Evolutionary conservation across 805 yeast genomes (phyloP).

Genomic region (Novakomyces olei): DNA sequence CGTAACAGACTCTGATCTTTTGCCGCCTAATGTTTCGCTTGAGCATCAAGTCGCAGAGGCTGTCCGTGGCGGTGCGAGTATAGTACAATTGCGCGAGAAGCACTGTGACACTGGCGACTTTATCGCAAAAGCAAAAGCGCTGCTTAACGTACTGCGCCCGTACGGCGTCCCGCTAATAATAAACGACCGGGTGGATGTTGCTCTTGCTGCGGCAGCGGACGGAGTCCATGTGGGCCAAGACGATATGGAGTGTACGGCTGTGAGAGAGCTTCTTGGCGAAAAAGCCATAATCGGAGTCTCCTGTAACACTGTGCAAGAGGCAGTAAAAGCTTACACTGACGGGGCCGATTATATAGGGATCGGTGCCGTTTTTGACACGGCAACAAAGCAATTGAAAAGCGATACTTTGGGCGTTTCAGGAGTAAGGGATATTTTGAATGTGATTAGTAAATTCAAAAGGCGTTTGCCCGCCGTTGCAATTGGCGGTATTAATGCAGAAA

Average conservation of each 20-base stretch:
- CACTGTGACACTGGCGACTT: constrained; percentile 44
- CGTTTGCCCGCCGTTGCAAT: constrained; percentile 43
- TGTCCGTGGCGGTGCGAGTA: constrained; percentile 48
- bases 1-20: constrained; percentile 59
- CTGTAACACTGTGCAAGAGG: constrained; percentile 38
- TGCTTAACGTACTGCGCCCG: constrained; percentile 38
- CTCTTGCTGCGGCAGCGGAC: constrained; percentile 71
- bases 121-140: constrained; percentile 33
- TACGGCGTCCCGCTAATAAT: constrained; percentile 55
- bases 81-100: constrained; percentile 73
- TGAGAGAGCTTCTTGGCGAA: constrained; percentile 44
- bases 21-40: constrained; percentile 37
- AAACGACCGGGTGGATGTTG: constrained; percentile 74
- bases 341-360: constrained; percentile 66
- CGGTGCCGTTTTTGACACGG: constrained; percentile 56
- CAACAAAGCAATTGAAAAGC: constrained; percentile 40
- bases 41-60: constrained; percentile 38
- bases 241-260: constrained; percentile 39
- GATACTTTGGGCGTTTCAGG: constrained; percentile 41
- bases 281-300: constrained; percentile 63
- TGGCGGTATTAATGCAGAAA: constrained; percentile 52
- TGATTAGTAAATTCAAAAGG: constrained; percentile 14
- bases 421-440: constrained; percentile 19
- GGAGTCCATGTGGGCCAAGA: constrained; percentile 88
- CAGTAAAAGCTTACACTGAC: constrained; percentile 24